These are phyloP conservation scores for Fraxinus sp. DNA, from an alignment of 305 asterid genomes.

Conservation along the genomic window DNA sequence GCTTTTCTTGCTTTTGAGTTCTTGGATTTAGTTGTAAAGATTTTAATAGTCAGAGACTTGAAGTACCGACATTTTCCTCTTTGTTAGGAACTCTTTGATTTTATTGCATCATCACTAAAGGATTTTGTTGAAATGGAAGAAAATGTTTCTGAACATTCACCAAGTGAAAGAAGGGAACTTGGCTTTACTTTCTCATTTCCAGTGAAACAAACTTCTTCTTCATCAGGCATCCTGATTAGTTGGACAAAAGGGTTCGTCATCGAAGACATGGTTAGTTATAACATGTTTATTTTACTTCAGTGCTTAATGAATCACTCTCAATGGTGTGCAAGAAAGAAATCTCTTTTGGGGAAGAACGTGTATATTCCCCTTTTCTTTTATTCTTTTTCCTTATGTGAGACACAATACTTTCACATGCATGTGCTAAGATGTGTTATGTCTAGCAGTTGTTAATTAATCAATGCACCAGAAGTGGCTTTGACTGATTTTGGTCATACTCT, in stretches of 20 bases:
- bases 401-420: neutral
- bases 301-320: neutral
- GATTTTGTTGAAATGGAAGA: conserved; percentile 59
- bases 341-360: conserved; percentile 4
- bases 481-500: neutral
- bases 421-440: neutral
- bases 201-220: conserved; percentile 60
- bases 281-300: neutral
- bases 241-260: conserved; percentile 84
- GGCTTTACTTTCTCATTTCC: conserved; percentile 94
- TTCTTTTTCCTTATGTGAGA: neutral
- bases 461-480: neutral
- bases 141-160: conserved; percentile 27
- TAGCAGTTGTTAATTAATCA: neutral
- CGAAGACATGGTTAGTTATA: conserved; percentile 60
- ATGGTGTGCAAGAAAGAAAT: conserved; percentile 8
- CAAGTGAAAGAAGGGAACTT: conserved; percentile 43
- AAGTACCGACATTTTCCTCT: neutral
- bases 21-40: neutral
- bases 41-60: neutral
- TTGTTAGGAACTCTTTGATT: conserved; percentile 73
- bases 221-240: conserved; percentile 70
- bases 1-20: conserved; percentile 10
- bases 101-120: conserved; percentile 62
- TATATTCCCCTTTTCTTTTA: neutral